Evolutionary conservation across 441 rosid species (phyloP), one percentile per base, ranked within the genome.

Genomic region (Gossypium lobatum): DNA sequence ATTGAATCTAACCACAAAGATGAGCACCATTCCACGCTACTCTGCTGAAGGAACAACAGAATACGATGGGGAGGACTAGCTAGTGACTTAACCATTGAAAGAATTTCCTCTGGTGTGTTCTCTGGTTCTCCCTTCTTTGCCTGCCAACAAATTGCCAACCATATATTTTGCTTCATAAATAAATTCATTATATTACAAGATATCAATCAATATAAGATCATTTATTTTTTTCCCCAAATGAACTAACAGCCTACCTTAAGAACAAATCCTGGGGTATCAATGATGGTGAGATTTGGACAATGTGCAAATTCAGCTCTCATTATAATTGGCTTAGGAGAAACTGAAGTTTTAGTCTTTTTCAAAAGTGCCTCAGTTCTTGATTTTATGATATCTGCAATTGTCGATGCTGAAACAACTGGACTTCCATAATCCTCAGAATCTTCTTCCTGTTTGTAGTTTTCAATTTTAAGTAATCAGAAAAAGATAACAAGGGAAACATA

Each of bases 41-140:
- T 95, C 81, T 95, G 97, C 81, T 95, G 98, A 75, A 92, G 94
- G 78, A 95, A 95, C 81, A 95, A 64, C 48, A 95, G 85, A 75
- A 95, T 88, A 16, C 94, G 92, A 83, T 95, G 95, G 28, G 97
- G 98, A 83, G 98, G 98, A 81, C 90, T 83, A 73, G 98, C 94
- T 75, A 95, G 59, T 31, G 93, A 85, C 82, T 92, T 95, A 68
- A 95, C 97, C 98, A 92, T 95, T 0, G 94, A 90, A 54, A 95
- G 85, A 78, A 92, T 92, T 71, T 95, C 97, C 34, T 95, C 96
- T 0, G 97, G 98, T 0, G 96, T 92, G 16, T 73, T 91, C 64
- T 91, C 98, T 11, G 97, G 97, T 83, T 95, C 97, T 80, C 98
- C 97, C 82, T 89, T 92, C 84, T 91, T 92, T 2, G 97, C 96